A percentile compares a stretch with the other conserved stretches of the same genome.
phyloP scores from a whole-genome alignment of 176 grass and related monocot genomes.

The Rhynchospora tenuis region DNA sequence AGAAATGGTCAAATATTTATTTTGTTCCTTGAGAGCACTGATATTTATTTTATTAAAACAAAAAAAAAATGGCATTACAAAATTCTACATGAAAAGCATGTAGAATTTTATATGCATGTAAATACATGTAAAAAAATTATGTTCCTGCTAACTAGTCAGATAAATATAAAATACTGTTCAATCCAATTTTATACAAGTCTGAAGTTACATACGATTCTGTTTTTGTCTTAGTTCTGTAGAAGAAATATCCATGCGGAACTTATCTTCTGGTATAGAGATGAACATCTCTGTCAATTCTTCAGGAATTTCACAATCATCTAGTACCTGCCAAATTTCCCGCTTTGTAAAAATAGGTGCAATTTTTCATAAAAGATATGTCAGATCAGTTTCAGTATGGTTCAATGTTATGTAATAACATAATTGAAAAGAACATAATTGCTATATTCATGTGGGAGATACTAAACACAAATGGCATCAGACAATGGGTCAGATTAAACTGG shows the following conservation, averaged over 20 bases:
- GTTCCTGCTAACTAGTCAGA: background rate
- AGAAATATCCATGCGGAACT: slow-evolving; percentile 76
- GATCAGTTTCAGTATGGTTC: background rate
- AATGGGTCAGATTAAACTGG: background rate
- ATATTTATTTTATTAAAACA: background rate
- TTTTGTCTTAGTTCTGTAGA: slow-evolving; percentile 72
- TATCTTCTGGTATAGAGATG: slow-evolving; percentile 66
- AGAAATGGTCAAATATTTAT: background rate
- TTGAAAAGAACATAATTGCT: background rate
- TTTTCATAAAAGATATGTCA: slow-evolving; percentile 1
- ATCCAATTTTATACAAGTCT: background rate
- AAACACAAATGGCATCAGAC: background rate
- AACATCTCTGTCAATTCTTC: slow-evolving; percentile 74
- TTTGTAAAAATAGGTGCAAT: background rate
- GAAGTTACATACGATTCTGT: background rate
- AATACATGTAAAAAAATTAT: too few species aligned
- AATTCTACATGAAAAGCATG: background rate
- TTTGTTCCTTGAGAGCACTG: background rate
- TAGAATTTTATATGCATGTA: too few species aligned
- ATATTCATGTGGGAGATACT: background rate
- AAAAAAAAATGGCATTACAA: background rate
- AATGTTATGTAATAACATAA: background rate
- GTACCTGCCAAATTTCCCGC: slow-evolving; percentile 38
- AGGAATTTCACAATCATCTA: slow-evolving; percentile 79
- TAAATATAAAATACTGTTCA: background rate